These are phyloP conservation scores for Candida michaelii DNA, from an alignment of 805 yeast genomes.

Conservation along the genomic window DNA sequence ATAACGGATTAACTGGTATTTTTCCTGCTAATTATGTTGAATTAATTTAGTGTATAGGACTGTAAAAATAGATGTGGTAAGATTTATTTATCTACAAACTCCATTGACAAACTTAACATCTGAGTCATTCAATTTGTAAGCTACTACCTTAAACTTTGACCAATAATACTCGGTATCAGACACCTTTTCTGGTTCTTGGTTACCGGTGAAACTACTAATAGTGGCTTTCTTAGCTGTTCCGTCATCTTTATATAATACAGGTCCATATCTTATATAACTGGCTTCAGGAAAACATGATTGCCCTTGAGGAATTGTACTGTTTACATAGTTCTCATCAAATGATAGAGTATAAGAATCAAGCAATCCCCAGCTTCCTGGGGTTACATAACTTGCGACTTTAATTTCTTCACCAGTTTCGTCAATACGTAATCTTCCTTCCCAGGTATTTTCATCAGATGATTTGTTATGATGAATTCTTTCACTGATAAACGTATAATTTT, in stretches of 20 bases:
- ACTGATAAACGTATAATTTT: constrained; percentile 12
- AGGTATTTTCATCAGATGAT: constrained; percentile 9
- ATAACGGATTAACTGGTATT: constrained; percentile 82
- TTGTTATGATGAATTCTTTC: constrained; percentile 1
- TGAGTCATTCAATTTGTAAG: not conserved
- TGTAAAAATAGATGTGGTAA: too few relatives aligned
- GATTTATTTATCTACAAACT: not conserved
- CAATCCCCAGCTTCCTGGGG: constrained; percentile 12
- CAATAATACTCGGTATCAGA: too few relatives aligned
- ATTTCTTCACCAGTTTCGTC: constrained; percentile 11
- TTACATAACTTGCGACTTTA: constrained; percentile 9
- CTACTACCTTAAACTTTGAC: not conserved
- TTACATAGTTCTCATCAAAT: constrained; percentile 11
- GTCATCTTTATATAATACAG: constrained; percentile 3
- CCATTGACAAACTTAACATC: not conserved
- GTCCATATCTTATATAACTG: constrained; percentile 11
- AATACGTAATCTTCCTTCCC: constrained; percentile 14
- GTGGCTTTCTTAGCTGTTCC: constrained; percentile 1
- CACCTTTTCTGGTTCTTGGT: too few relatives aligned
- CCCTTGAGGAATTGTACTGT: not conserved
- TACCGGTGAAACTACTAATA: not conserved
- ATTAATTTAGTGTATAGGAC: constrained; percentile 42
- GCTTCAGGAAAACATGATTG: constrained; percentile 7
- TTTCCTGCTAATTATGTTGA: constrained; percentile 98
- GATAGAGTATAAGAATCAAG: not conserved